Base-by-base conservation (phyloP, 495 filamentous ascomycete species). In the Xylaria palmicola region DNA sequence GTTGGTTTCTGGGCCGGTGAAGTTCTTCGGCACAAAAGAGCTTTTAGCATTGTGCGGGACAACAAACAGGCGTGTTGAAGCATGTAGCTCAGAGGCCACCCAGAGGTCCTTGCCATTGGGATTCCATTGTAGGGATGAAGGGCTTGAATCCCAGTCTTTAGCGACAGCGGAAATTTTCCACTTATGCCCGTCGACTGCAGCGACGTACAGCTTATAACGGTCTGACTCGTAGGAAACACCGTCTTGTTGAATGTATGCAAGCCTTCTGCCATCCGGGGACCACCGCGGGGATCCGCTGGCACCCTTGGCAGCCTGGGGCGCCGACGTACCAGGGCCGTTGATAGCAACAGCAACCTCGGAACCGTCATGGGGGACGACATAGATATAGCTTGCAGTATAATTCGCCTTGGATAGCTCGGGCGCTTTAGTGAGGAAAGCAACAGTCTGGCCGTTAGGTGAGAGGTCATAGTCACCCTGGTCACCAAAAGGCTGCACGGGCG, bases 391-490 rank as follows among this genome's bases (percentile, higher is more conserved):
- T 49, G 87, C 84, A 0, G 89, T 92, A 67, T 91, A 82, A 22
- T 82, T 81, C 0, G 89, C 89, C 12, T 84, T 84, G 58, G 88
- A 83, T 4, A 89, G 61, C 6, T 77, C 77, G 0, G 89, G 89
- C 59, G 89, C 88, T 65, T 88, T 91, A 1, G 88, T 84, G 29
- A 90, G 80, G 68, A 92, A 92, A 12, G 86, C 83, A 59, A 92
- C 81, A 30, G 56, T 62, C 24, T 59, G 59, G 1, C 75, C 75
- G 66, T 68, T 72, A 39, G 69, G 74, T 37, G 66, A 75, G 44
- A 77, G 72, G 62, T 72, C 77, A 52, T 68, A 84, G 62, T 81
- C 75, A 27, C 65, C 67, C 50, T 68, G 41, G 22, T 69, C 65
- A 8, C 67, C 70, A 68, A 83, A 69, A 8, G 78, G 74, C 63